Evolutionary conservation across 768 basidiomycete genomes (phyloP), one percentile per base, ranked within the genome.

Genomic region (Kwoniella pini): DNA sequence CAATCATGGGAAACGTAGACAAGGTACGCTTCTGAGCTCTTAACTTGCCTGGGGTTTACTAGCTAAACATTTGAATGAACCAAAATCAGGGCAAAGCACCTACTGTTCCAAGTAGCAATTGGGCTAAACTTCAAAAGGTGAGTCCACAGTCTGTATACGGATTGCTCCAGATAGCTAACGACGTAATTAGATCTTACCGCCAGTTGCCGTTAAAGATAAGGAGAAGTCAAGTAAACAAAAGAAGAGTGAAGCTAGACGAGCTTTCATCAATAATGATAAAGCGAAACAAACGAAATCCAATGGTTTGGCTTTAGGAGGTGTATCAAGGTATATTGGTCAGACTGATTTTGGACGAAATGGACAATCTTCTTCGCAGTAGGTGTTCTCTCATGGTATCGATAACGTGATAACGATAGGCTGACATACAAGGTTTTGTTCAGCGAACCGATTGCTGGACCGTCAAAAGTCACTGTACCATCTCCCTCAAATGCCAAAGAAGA

Each of bases 401-500:
- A 24, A 40, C 21, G 11, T n/a, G n/a, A n/a, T n/a, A n/a, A n/a
- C n/a, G n/a, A n/a, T n/a, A n/a, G n/a, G n/a, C n/a, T n/a, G n/a
- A n/a, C n/a, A n/a, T n/a, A n/a, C n/a, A n/a, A n/a, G n/a, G n/a
- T n/a, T n/a, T n/a, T 12, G 26, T 31, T 40, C 17, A 19, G 39
- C n/a, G 26, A 22, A 21, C 53, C 53, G 22, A 28, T 56, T 5
- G 60, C 60, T 24, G 54, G 54, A 28, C 54, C 60, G 6, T 56
- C 60, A 26, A 62, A 56, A 44, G 30, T 56, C 12, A 56, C 54
- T 6, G 45, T 62, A 10, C 30, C 39, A 12, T 53, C 45, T 30
- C 60, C 60, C 9, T 44, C 60, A 7, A 50, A 50, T 7, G 60
- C 50, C 28, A 57, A 59, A 6, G 69, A 74, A 31, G 64, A 58